Percentiles rank a stretch among this genome's conserved stretches.
Evolutionary conservation across 192 early-diverging fungal genomes (phyloP).

Genomic region (Entrophospora sp.): DNA sequence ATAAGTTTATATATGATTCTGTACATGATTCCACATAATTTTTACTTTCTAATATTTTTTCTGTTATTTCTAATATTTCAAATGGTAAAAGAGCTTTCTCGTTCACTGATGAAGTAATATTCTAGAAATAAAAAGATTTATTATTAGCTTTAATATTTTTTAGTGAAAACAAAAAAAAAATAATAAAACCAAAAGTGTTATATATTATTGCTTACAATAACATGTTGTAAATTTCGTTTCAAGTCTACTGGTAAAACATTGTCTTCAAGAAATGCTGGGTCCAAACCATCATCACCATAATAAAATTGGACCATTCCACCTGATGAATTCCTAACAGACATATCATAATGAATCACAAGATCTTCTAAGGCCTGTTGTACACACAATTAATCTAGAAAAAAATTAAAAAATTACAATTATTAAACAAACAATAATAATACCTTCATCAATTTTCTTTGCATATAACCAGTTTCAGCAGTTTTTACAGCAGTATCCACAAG

Average conservation of each 20-base stretch:
- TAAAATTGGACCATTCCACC: conserved; percentile 89
- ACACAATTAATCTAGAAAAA: background rate
- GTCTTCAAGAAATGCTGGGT: conserved; percentile 90
- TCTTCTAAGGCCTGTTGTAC: conserved; percentile 79
- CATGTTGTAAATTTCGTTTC: conserved; percentile 69
- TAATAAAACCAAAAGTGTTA: no score
- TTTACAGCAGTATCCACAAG: conserved; percentile 99
- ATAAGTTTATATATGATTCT: conserved; percentile 50
- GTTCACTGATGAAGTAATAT: background rate
- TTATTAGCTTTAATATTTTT: background rate
- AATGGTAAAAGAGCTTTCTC: conserved; percentile 50
- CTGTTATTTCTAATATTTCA: conserved; percentile 48
- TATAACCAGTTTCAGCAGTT: conserved; percentile 99
- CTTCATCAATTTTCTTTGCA: conserved; percentile 95
- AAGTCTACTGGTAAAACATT: conserved; percentile 84
- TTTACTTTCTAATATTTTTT: conserved; percentile 37
- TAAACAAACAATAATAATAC: conserved; percentile 17
- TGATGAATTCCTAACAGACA: conserved; percentile 85
- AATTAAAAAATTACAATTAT: background rate
- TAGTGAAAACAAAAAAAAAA: background rate
- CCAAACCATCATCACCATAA: conserved; percentile 94
- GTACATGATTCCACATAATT: conserved; percentile 30
- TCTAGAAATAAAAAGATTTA: background rate
- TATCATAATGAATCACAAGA: conserved; percentile 89
- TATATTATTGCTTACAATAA: conserved; percentile 24